Evolutionary conservation across 176 grass and related monocot genomes (phyloP), one percentile per base, ranked within the genome.

Genomic region (Triticum aestivum): DNA sequence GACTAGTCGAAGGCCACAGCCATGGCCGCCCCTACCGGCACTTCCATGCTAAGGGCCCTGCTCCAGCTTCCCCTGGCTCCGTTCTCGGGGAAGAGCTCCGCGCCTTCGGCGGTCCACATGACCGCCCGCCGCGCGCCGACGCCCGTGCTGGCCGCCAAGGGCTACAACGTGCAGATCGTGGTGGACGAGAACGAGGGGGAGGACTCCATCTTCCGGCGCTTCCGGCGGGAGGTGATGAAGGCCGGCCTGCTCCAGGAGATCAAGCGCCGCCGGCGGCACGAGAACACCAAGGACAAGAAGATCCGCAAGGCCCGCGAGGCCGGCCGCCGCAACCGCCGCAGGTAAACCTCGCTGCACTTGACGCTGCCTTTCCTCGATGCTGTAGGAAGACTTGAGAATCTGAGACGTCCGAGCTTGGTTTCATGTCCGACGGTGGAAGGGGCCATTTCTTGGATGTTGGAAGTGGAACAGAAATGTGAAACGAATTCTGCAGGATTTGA

Each of bases 151-250:
- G 89, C 89, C 20, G 71, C 85, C 9, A 79, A 75, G 63, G 92
- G 90, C 12, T 99, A 88, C 84, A 96, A 99, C 83, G 97, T 96
- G 78, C 94, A 96, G 90, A 86, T 99, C 79, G 35, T 94, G 33
- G 91, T 99, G 66, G 96, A 96, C 64, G 97, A 99, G 51, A 88
- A 89, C 84, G 97, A 94, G 62, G 83, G 93, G 17, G 85, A 90
- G 61, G 93, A 98, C 38, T 85, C 89, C 62, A 86, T 93, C 65
- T 81, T 98, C 82, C 82, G 91, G 65, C 79, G 87, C 71, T 98
- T 98, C 92, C 89, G 92, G 84, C 82, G 93, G 62, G 93, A 98
- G 90, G 93, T 98, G 69, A 89, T 93, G 81, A 91, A 49, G 66
- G 86, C 93, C 39, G 93, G 96, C 21, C 67, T 98, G 69, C 69